Percentiles rank a stretch among this genome's conserved stretches.
phyloP scores from a whole-genome alignment of 2,329 filamentous ascomycete genomes.

The Trichoderma atrobrunneum region DNA sequence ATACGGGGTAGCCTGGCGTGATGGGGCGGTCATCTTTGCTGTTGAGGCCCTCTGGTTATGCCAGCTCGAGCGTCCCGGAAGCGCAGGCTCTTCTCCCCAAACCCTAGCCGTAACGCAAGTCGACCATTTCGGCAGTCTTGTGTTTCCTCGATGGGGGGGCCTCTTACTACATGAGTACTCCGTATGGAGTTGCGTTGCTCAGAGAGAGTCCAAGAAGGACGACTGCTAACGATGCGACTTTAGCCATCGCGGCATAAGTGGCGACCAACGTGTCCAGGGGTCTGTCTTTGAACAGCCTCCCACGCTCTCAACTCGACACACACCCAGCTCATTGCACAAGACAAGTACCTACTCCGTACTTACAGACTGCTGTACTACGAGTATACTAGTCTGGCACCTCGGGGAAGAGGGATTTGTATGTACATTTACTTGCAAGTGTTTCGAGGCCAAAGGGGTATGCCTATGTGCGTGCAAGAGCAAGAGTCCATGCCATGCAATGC shows the following conservation, averaged over 20 bases:
- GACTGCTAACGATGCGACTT: constrained; percentile 5
- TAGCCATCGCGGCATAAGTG: constrained; percentile 6
- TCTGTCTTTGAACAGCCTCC: not conserved
- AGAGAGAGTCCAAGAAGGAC: not conserved
- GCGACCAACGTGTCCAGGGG: not conserved
- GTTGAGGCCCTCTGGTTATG: not conserved
- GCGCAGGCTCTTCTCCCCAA: constrained; percentile 7
- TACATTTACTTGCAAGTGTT: not conserved
- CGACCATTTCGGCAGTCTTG: constrained; percentile 17
- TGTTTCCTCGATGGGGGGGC: not conserved
- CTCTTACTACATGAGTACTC: not conserved
- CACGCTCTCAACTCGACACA: not conserved
- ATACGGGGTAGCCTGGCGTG: constrained; percentile 15
- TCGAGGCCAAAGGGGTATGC: not conserved
- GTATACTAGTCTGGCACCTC: not conserved
- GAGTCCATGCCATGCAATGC: constrained; percentile 8
- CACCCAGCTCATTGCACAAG: not conserved
- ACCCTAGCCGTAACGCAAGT: constrained; percentile 6
- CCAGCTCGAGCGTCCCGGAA: constrained; percentile 9
- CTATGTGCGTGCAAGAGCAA: not conserved
- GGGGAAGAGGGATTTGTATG: constrained; percentile 1
- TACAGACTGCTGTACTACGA: not conserved
- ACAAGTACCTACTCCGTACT: not conserved
- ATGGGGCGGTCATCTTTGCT: not conserved
- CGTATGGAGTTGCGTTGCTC: not conserved